Evolutionary conservation across 176 grass and related monocot species (phyloP), one percentile per base, ranked within the genome.

Genomic region (Miscanthus lutarioriparius): DNA sequence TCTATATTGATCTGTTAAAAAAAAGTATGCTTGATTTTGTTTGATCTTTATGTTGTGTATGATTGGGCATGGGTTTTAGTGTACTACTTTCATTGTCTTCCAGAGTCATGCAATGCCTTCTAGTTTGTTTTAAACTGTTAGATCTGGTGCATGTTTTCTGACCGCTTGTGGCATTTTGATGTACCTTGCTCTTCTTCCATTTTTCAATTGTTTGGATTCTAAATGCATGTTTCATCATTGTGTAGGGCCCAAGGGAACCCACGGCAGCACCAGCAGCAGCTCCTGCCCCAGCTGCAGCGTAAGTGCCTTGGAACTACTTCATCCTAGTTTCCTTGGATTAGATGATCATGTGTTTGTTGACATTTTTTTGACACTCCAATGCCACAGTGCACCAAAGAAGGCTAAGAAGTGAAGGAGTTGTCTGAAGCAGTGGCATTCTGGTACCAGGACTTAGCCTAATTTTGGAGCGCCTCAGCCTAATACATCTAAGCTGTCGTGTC

Each of bases 201-300:
- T 43, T 12, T 25, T 39, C 9, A n/a, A 45, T 26, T 26, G 11
- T 17, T 47, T 28, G 8, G 23, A 25, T 47, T 47, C 20, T 23
- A 71, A 64, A 27, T 51, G 15, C 23, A 5, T 74, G 44, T 32
- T 74, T 32, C 26, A 54, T 54, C 10, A 11, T 22, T 75, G 10
- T 67, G 14, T 38, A 80, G 64, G 44, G 64, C 30, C 78, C 63
- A 8, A 67, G 41, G 20, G 51, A 80, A 35, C 44, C 64, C 3
- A 22, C 75, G 58, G 65, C 80, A 71, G 59, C 41, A 77, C 80
- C 85, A 23, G 80, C 75, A 25, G 51, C 76, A 40, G 72, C 84
- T 44, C 30, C 80, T 58, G 49, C 74, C 70, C 89, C 82, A 7
- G 35, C 74, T 3, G 36, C 81, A 35, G 85, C 53, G 85, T 91